phyloP scores from a whole-genome alignment of 495 filamentous ascomycete genomes.

The Penicillium antarcticum region DNA sequence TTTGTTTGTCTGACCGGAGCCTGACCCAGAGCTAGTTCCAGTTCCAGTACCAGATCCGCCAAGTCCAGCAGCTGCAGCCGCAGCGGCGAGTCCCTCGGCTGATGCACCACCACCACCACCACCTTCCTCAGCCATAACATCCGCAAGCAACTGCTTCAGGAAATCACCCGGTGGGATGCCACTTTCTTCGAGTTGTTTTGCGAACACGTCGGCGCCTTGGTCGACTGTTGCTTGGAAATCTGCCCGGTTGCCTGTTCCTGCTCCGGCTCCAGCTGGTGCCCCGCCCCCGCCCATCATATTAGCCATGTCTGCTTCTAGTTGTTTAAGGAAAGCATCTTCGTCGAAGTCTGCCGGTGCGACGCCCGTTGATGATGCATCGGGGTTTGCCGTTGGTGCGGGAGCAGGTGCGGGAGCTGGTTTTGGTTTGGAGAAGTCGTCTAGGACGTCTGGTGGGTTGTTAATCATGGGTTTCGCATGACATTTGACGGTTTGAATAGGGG shows the following conservation, averaged over 20 bases:
- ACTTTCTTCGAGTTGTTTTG: conserved; percentile 74
- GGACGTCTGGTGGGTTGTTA: conserved; percentile 59
- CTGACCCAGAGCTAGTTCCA: too few relatives aligned
- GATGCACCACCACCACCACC: conserved; percentile 34
- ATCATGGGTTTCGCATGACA: too few relatives aligned
- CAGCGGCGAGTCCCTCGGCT: conserved; percentile 2
- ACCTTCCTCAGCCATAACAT: conserved; percentile 75
- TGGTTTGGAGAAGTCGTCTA: conserved; percentile 75
- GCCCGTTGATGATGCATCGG: conserved; percentile 9
- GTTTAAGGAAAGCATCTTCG: conserved; percentile 70
- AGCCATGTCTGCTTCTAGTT: conserved; percentile 85
- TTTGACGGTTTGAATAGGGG: too few relatives aligned
- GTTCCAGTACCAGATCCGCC: not conserved
- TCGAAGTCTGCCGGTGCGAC: conserved; percentile 24
- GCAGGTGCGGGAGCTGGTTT: conserved; percentile 27
- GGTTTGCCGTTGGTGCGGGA: conserved; percentile 9
- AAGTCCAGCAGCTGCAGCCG: conserved; percentile 4
- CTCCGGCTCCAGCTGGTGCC: not conserved
- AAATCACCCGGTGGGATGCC: conserved; percentile 72
- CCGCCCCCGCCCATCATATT: conserved; percentile 57
- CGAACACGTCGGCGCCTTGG: conserved; percentile 53
- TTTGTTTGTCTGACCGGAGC: too few relatives aligned
- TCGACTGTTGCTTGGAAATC: conserved; percentile 30
- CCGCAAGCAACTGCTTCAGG: conserved; percentile 75
- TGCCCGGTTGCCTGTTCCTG: conserved; percentile 10